Percentiles rank a stretch among this genome's conserved stretches.
Conservation (phyloP, 176 grass and related monocot genomes). For the Rhynchospora pubera region DNA sequence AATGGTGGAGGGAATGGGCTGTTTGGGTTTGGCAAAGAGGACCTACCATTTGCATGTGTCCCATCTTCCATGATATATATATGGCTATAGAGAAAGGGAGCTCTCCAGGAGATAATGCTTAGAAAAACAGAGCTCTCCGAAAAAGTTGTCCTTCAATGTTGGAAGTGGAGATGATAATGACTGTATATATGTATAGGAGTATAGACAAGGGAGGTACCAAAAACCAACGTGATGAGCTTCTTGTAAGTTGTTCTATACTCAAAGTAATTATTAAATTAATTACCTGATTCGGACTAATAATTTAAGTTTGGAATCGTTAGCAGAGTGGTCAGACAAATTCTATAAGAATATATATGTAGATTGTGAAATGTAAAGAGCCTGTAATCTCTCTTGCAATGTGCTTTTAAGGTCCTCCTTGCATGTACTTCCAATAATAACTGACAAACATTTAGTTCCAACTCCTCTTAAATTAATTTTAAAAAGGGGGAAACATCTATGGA, state of each 20-base stretch:
- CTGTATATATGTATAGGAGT: not conserved
- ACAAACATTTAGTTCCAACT: not conserved
- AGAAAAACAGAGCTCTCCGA: not conserved
- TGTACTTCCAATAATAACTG: not conserved
- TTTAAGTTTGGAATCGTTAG: not conserved
- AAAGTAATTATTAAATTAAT: not conserved
- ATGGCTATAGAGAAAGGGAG: not conserved
- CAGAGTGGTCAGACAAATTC: not conserved
- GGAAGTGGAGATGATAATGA: not conserved
- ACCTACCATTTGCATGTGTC: not conserved
- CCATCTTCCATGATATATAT: not conserved
- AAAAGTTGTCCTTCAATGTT: not conserved
- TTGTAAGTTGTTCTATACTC: not conserved
- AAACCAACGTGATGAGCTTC: not conserved
- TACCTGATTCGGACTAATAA: not conserved
- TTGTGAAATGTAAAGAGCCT: not conserved
- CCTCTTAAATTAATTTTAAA: not conserved
- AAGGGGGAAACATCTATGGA: not conserved
- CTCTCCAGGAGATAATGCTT: not conserved
- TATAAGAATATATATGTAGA: not conserved
- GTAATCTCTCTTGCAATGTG: not conserved
- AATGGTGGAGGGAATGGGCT: slow-evolving; percentile 22
- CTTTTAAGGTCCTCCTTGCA: not conserved
- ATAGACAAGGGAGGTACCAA: not conserved
- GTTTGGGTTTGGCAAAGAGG: not conserved